These are phyloP conservation scores for Xylaria sp. DNA, from an alignment of 2,329 filamentous ascomycete genomes.

Conservation along the genomic window DNA sequence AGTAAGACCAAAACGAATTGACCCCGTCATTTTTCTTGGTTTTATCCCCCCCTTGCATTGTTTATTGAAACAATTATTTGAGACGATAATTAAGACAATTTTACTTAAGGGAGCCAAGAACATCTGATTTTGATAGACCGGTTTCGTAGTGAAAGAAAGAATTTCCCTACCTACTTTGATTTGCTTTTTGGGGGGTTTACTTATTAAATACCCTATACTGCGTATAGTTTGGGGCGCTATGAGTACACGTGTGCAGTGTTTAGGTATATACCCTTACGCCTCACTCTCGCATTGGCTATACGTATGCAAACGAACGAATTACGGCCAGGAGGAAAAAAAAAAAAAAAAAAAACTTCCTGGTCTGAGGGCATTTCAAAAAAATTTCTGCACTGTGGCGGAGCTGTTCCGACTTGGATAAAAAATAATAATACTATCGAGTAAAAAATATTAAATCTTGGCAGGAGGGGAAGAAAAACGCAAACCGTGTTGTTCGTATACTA, in stretches of 20 bases:
- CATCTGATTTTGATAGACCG: no score
- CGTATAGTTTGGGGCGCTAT: not conserved
- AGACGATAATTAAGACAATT: no score
- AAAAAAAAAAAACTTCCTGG: not conserved
- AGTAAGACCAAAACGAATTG: no score
- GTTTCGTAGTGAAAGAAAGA: no score
- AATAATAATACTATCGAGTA: not conserved
- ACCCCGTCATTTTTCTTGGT: no score
- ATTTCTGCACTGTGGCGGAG: not conserved
- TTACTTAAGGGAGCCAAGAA: not conserved
- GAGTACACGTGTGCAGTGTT: not conserved
- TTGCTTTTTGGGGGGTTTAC: no score
- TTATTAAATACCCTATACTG: not conserved
- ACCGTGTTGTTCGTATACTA: conserved; percentile 4
- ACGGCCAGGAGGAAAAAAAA: not conserved
- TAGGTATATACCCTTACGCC: not conserved
- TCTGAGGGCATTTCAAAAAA: not conserved
- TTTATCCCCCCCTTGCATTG: no score
- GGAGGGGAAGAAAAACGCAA: conserved; percentile 13
- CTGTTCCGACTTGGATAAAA: not conserved
- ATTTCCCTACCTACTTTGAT: no score
- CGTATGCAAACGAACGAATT: not conserved
- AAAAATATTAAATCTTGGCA: conserved; percentile 18
- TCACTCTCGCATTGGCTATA: not conserved
- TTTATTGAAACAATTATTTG: no score